A percentile compares a stretch with the other conserved stretches of the same genome.
Evolutionary conservation across 257 asterid genomes (phyloP).

Genomic region (Echites panduratus): DNA sequence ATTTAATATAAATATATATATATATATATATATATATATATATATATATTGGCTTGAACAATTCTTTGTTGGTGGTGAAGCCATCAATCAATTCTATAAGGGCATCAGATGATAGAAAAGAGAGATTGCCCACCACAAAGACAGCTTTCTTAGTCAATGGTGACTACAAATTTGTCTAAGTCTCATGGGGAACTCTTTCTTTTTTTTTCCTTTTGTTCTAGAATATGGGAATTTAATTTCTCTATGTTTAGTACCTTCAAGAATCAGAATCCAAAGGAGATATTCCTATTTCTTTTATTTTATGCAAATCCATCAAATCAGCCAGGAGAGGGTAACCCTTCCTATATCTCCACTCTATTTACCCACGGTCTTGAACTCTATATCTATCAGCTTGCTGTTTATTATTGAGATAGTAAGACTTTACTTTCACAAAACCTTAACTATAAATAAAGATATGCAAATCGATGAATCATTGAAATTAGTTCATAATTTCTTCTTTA

Average conservation of each 20-base stretch:
- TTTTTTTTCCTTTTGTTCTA: background rate
- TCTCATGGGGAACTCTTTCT: background rate
- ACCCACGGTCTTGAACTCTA: too few species aligned
- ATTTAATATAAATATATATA: background rate
- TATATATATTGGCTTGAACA: conserved; percentile 6
- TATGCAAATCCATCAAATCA: background rate
- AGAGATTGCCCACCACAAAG: too few species aligned
- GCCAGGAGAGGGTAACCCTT: background rate
- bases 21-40: too few species aligned
- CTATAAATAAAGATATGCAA: too few species aligned
- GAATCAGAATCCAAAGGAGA: background rate
- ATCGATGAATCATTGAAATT: too few species aligned
- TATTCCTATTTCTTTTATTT: background rate
- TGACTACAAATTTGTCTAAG: background rate
- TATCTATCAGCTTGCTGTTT: too few species aligned
- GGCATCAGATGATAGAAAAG: background rate
- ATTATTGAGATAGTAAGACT: too few species aligned
- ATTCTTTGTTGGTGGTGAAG: conserved; percentile 5
- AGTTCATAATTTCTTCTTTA: too few species aligned
- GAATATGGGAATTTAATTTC: too few species aligned
- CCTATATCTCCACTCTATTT: too few species aligned
- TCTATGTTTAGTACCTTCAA: background rate
- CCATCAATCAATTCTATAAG: background rate
- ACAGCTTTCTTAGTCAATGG: background rate
- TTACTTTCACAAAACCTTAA: too few species aligned